Evolutionary conservation across 1,139 yeast species (phyloP).

Genomic region (Saccharomyces hybrid): DNA sequence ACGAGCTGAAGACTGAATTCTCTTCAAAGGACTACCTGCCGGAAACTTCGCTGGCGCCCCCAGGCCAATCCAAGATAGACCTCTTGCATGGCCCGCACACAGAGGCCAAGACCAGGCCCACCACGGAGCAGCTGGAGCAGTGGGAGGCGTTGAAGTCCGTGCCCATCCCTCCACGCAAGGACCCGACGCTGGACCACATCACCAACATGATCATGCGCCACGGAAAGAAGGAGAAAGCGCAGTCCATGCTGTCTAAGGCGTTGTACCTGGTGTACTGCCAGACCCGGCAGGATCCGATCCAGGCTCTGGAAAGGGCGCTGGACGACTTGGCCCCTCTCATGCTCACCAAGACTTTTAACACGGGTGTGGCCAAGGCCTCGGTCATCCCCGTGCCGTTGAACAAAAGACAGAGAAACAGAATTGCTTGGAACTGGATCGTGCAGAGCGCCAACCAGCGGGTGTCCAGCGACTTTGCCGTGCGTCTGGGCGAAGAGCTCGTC

Average conservation of each 20-base stretch:
- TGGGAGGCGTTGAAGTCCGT: conserved; percentile 42
- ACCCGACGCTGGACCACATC: conserved; percentile 70
- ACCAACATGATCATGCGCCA: conserved; percentile 87
- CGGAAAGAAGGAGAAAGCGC: conserved; percentile 82
- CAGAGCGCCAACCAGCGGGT: conserved; percentile 78
- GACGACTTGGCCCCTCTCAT: conserved; percentile 84
- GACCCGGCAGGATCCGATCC: conserved; percentile 55
- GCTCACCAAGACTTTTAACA: conserved; percentile 66
- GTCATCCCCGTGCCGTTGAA: conserved; percentile 78
- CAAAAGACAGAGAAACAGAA: conserved; percentile 74
- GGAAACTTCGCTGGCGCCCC: conserved; percentile 30
- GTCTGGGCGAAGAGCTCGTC: conserved; percentile 84
- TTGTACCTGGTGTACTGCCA: conserved; percentile 53
- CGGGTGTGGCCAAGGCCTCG: conserved; percentile 78
- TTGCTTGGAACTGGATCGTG: conserved; percentile 83
- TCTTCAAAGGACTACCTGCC: conserved; percentile 33
- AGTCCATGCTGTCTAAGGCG: conserved; percentile 65
- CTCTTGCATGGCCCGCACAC: conserved; percentile 23
- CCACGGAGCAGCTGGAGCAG: conserved; percentile 52
- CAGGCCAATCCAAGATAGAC: conserved; percentile 41
- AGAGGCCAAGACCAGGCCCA: conserved; percentile 37
- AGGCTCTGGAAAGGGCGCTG: conserved; percentile 61
- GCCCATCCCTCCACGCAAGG: conserved; percentile 56
- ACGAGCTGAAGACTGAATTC: conserved; percentile 44
- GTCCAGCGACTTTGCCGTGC: conserved; percentile 73